A percentile compares a stretch with the other conserved stretches of the same genome.
phyloP scores from a whole-genome alignment of 495 filamentous ascomycete genomes.

The Rusavskia elegans region DNA sequence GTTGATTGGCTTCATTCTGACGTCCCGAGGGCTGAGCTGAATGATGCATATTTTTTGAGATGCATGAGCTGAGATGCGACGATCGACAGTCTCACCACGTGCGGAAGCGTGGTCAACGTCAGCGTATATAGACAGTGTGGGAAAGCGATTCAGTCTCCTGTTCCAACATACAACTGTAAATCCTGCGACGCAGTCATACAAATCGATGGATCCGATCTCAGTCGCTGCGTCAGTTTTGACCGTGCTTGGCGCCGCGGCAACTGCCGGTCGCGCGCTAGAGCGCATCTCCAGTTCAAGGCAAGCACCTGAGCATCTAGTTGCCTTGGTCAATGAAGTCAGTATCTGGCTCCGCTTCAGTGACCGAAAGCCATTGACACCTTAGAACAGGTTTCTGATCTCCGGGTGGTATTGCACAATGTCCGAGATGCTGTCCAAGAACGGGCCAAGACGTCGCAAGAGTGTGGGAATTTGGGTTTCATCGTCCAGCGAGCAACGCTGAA shows the following conservation, averaged over 20 bases:
- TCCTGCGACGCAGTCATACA: neutral
- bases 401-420: neutral
- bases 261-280: neutral
- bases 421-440: neutral
- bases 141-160: neutral
- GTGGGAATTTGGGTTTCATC: neutral
- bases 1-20: neutral
- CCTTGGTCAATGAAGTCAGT: constrained; percentile 5
- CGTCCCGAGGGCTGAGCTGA: neutral
- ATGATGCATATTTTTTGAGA: neutral
- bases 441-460: neutral
- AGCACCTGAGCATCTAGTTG: neutral
- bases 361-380: neutral
- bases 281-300: neutral
- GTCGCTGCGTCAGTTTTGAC: constrained; percentile 1
- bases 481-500: constrained; percentile 1
- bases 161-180: neutral
- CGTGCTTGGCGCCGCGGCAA: neutral
- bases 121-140: neutral
- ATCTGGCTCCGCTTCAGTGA: neutral
- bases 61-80: neutral
- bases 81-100: neutral
- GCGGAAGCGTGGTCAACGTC: neutral
- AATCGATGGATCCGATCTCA: constrained; percentile 1
- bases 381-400: neutral